Percentiles rank a stretch among this genome's conserved stretches.
Conservation (phyloP, 2,329 filamentous ascomycete genomes). For the Knufia fluminis region DNA sequence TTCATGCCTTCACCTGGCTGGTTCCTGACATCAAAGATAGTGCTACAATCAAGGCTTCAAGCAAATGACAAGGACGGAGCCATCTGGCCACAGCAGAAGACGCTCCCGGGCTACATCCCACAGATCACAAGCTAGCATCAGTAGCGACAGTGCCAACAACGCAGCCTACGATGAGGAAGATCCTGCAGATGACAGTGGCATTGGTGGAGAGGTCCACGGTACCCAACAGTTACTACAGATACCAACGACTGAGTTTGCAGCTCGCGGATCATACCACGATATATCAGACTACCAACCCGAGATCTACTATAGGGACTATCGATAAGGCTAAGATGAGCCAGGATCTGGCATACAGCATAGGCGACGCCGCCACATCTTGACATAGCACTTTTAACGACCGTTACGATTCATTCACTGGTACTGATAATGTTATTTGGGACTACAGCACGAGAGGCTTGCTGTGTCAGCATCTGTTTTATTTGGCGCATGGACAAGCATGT, state of each 20-base stretch:
- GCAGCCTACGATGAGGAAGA: conserved; percentile 11
- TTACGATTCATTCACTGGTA: background rate
- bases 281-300: background rate
- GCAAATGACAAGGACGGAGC: conserved; percentile 44
- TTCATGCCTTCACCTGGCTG: background rate
- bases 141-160: background rate
- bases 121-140: conserved; percentile 8
- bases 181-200: conserved; percentile 23
- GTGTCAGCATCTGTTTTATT: background rate
- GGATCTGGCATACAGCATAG: background rate
- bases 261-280: conserved; percentile 1
- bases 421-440: background rate
- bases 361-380: too few relatives aligned
- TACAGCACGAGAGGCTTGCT: background rate
- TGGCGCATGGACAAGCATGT: background rate
- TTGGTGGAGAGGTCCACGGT: conserved; percentile 10
- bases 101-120: conserved; percentile 17
- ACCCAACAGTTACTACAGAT: conserved; percentile 2
- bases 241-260: background rate
- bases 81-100: conserved; percentile 12
- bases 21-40: conserved; percentile 34
- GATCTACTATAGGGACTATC: conserved; percentile 4
- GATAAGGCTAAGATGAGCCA: background rate
- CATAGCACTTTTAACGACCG: background rate
- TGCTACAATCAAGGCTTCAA: conserved; percentile 78